Conservation (phyloP, 1,284 basidiomycete genomes). For the Vanrija sp. region DNA sequence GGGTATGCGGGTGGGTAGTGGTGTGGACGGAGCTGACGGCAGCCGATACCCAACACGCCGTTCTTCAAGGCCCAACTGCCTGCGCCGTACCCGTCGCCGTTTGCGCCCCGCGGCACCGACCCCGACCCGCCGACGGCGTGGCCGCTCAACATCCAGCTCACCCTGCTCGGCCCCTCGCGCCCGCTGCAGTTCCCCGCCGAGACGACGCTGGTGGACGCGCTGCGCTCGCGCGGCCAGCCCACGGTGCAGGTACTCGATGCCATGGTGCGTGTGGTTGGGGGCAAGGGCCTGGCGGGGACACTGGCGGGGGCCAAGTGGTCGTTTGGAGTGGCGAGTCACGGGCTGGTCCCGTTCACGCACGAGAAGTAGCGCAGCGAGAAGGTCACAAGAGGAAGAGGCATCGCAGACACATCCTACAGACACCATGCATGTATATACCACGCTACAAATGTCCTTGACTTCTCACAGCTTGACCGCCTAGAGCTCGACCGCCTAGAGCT, state of each 20-base stretch:
- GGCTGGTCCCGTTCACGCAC: slow-evolving; percentile 23
- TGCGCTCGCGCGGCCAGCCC: slow-evolving; percentile 12
- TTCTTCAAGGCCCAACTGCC: slow-evolving; percentile 41
- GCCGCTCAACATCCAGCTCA: slow-evolving; percentile 40
- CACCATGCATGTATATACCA: not conserved
- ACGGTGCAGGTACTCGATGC: slow-evolving; percentile 27
- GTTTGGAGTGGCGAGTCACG: slow-evolving; percentile 27
- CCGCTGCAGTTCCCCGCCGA: slow-evolving; percentile 37
- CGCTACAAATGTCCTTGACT: too few relatives aligned
- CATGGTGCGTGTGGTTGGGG: slow-evolving; percentile 24
- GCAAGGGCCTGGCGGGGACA: slow-evolving; percentile 15
- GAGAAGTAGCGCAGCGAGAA: not conserved
- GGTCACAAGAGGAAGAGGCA: not conserved
- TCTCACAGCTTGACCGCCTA: too few relatives aligned
- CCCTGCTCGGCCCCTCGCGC: slow-evolving; percentile 21
- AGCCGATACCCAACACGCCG: slow-evolving; percentile 8
- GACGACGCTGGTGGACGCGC: slow-evolving; percentile 32
- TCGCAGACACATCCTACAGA: not conserved
- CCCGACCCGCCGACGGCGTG: slow-evolving; percentile 6
- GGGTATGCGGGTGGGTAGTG: slow-evolving; percentile 37
- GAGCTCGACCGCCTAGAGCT: slow-evolving; percentile 4
- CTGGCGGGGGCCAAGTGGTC: slow-evolving; percentile 23
- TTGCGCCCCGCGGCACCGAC: slow-evolving; percentile 1
- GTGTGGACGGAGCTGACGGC: not conserved
- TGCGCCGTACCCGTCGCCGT: slow-evolving; percentile 38